phyloP scores from a whole-genome alignment of 345 rosid species.

The Hypericum perforatum region DNA sequence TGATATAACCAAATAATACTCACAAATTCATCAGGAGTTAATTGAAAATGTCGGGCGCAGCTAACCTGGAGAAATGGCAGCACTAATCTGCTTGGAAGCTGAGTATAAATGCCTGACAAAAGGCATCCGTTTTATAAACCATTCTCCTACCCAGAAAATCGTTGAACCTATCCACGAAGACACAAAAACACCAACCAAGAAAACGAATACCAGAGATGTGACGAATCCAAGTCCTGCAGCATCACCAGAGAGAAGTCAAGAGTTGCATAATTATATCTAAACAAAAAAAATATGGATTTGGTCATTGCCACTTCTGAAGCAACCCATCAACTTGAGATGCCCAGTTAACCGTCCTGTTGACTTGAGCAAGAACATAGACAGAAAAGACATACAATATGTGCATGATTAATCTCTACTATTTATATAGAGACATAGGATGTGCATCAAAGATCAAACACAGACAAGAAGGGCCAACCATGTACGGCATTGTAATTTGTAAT shows the following conservation, averaged over 20 bases:
- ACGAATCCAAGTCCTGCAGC: slow-evolving; percentile 61
- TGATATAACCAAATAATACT: slow-evolving; percentile 6
- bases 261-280: background rate
- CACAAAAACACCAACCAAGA: slow-evolving; percentile 55
- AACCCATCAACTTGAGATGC: too few species aligned
- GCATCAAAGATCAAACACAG: too few species aligned
- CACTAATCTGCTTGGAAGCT: slow-evolving; percentile 64
- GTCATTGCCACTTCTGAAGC: too few species aligned
- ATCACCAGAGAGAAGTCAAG: slow-evolving; percentile 1
- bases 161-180: slow-evolving; percentile 66
- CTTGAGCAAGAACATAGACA: too few species aligned
- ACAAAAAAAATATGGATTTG: too few species aligned
- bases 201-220: slow-evolving; percentile 52
- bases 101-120: slow-evolving; percentile 58
- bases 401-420: too few species aligned
- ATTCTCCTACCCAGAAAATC: slow-evolving; percentile 61
- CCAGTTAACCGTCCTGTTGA: too few species aligned
- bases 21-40: background rate
- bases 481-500: too few species aligned
- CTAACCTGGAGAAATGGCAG: slow-evolving; percentile 67
- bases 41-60: background rate
- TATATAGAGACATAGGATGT: too few species aligned
- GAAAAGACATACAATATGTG: too few species aligned
- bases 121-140: slow-evolving; percentile 64
- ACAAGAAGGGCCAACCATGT: too few species aligned